Conservation (phyloP, 345 rosid genomes). For the Pistacia atlantica region DNA sequence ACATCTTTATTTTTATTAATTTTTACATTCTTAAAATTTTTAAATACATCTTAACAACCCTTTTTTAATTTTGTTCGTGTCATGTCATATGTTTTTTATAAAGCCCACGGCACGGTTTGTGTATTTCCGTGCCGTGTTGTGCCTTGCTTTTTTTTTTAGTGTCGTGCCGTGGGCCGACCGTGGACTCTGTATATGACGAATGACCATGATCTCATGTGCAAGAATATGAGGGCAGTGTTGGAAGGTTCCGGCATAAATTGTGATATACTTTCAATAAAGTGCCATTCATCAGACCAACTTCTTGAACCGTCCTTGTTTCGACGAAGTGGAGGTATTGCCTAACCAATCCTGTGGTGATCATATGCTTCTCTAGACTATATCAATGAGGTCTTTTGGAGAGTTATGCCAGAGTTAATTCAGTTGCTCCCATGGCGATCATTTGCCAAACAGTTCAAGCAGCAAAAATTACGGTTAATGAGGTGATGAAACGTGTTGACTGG, state of each 20-base stretch:
- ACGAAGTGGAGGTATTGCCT: slow-evolving; percentile 33
- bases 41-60: no score
- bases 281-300: slow-evolving; percentile 37
- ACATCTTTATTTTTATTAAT: no score
- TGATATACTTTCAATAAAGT: slow-evolving; percentile 50
- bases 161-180: no score
- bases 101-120: no score
- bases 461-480: slow-evolving; percentile 39
- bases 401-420: slow-evolving; percentile 31
- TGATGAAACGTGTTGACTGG: slow-evolving; percentile 56
- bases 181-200: neutral
- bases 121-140: no score
- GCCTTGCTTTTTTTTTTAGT: no score
- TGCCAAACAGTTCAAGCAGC: slow-evolving; percentile 26
- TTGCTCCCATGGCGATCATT: slow-evolving; percentile 42
- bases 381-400: slow-evolving; percentile 59
- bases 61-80: no score
- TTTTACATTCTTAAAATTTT: no score
- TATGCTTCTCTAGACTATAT: slow-evolving; percentile 54
- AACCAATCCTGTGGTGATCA: slow-evolving; percentile 24
- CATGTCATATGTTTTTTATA: no score
- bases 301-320: slow-evolving; percentile 41
- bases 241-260: slow-evolving; percentile 49
- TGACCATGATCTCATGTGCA: slow-evolving; percentile 33
- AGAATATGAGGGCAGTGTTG: slow-evolving; percentile 45